Evolutionary conservation across 2,329 filamentous ascomycete species (phyloP), one percentile per base, ranked within the genome.

Genomic region (Diaporthe vexans): DNA sequence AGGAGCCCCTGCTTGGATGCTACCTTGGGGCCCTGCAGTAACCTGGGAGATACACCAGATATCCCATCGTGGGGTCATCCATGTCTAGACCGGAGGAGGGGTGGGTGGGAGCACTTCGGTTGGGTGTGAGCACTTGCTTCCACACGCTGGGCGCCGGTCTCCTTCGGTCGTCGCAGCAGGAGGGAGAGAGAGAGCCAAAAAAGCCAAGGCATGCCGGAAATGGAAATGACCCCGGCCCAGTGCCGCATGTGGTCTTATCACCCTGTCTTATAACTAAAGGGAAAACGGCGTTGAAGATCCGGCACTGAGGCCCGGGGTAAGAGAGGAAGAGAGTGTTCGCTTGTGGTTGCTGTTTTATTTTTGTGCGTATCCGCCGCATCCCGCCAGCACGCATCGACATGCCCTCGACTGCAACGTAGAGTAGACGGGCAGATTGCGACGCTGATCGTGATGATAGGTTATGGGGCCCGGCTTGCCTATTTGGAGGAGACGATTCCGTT

Each of bases 231-330:
- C 63, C 63, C 21, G 61, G 26, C 37, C 58, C 58, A 63, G 58
- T 46, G 11, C 37, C 58, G 37, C 11, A 29, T n/a, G 58, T 67
- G 48, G 63, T 21, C 63, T 67, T 67, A 52, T 67, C 33, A 67
- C 63, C 63, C 48, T 52, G 63, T 67, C 63, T 67, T 67, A 63
- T 63, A 63, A 3, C 37, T 17, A 21, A 52, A 13, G 19, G 13
- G 10, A 48, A 52, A 13, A 13, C 29, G 63, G 46, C 19, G 63
- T 67, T 67, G 63, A 67, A 67, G 63, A 67, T 67, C 63, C 63
- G 63, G 63, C 63, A 67, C 63, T 54, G 63, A 67, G 63, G 63
- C 63, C 46, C 63, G 63, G 63, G 63, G 61, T 52, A 9, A 17
- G n/a, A 59, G 43, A 46, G 43, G 19, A 19, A 5, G 2, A 21